A percentile compares a stretch with the other conserved stretches of the same genome.
phyloP scores from a whole-genome alignment of 2,329 filamentous ascomycete species.

The Aulographum hederae region DNA sequence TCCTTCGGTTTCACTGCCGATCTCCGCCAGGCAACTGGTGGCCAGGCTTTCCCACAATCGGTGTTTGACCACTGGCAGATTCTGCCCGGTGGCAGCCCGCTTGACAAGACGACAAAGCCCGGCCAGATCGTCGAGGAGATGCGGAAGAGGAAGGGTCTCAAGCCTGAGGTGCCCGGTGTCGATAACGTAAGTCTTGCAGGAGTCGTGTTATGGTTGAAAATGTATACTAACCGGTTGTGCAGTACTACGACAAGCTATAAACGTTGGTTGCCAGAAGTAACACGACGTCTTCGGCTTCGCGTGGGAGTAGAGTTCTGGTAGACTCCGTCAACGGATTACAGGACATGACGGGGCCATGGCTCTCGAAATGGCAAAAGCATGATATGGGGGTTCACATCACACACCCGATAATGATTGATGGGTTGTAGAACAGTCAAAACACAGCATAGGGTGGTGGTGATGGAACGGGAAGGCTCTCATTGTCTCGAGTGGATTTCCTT shows the following conservation, averaged over 20 bases:
- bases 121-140: constrained; percentile 71
- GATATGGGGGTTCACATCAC: too few species aligned
- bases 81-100: constrained; percentile 79
- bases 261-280: constrained; percentile 7
- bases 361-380: too few species aligned
- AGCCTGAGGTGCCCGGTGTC: constrained; percentile 80
- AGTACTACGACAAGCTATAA: constrained; percentile 99
- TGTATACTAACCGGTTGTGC: constrained; percentile 21
- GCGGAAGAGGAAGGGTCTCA: constrained; percentile 99
- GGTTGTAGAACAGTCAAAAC: too few species aligned
- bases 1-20: constrained; percentile 98
- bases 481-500: too few species aligned
- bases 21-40: constrained; percentile 80
- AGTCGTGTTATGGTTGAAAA: constrained; percentile 4
- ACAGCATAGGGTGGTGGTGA: too few species aligned
- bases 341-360: too few species aligned
- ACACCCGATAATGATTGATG: too few species aligned
- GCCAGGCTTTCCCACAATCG: constrained; percentile 96
- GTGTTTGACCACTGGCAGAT: constrained; percentile 99
- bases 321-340: too few species aligned
- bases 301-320: too few species aligned
- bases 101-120: constrained; percentile 67
- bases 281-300: too few species aligned
- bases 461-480: too few species aligned
- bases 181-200: constrained; percentile 62